A percentile compares a stretch with the other conserved stretches of the same genome.
These are phyloP conservation scores for Sordariomycetes sp. DNA, from an alignment of 2,329 filamentous ascomycete species.

Conservation along the genomic window DNA sequence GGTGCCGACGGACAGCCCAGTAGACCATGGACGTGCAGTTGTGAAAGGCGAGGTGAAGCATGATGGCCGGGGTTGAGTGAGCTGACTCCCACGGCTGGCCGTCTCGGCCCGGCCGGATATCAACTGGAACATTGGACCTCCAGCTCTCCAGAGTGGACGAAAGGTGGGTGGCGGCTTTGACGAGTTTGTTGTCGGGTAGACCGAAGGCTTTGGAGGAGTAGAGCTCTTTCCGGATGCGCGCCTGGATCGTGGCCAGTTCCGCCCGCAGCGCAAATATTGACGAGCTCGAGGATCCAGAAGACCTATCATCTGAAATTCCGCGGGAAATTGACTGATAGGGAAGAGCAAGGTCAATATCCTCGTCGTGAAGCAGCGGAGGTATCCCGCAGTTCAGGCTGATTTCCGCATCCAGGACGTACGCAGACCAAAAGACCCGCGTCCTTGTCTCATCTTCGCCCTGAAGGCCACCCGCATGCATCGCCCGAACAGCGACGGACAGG, in stretches of 20 bases:
- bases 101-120: background rate
- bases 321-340: background rate
- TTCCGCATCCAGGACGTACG: background rate
- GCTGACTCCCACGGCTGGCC: background rate
- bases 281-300: background rate
- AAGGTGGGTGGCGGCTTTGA: background rate
- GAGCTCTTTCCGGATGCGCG: background rate
- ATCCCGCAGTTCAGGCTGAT: background rate
- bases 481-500: background rate
- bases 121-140: background rate
- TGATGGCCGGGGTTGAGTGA: background rate
- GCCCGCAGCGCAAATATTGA: background rate
- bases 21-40: background rate
- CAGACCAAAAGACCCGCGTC: background rate
- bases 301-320: background rate
- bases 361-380: background rate
- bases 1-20: background rate
- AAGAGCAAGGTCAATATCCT: background rate
- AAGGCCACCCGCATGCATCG: background rate
- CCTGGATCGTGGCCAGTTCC: background rate
- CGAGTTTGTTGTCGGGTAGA: background rate
- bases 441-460: background rate
- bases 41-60: background rate
- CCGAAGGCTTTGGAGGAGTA: background rate
- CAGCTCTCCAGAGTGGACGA: background rate